Base-by-base conservation (phyloP, 1,284 basidiomycete species). In the Puccinia triticina region DNA sequence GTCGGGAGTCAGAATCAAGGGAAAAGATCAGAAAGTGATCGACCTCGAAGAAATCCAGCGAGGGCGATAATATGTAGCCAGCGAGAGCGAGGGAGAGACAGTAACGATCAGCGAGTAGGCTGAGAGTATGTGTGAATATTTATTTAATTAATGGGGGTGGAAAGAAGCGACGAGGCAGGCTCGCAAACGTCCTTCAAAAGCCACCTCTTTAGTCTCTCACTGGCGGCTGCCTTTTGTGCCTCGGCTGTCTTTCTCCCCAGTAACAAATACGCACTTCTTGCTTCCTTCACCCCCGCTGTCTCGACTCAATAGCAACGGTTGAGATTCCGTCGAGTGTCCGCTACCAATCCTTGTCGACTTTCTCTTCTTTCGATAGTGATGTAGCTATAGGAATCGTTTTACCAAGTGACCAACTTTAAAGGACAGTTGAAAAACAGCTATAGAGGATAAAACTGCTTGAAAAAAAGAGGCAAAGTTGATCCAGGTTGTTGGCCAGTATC, bases 61-160 rank as follows among this genome's bases (percentile, higher is more conserved):
- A 61, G 59, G 32, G 59, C 11, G 59, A 61, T 26, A 61, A n/a
- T 11, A 61, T 5, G 21, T 5, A 59, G 67, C 23, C 23, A 71
- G 67, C 46, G 69, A 50, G 46, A 48, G 69, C 8, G 69, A 72
- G 66, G 26, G 66, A 69, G 21, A 50, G 69, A 50, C 46, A 50
- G 48, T 26, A 46, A 72, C n/a, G 69, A 72, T 72, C 48, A 40
- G 69, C 43, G 69, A 72, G 32, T 53, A 43, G 69, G 26, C 32
- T 61, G 59, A 29, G 59, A 23, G 59, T 16, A 18, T 50, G 48
- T 8, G 48, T 50, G 48, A 50, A 2, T 50, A 50, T 10, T 50
- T 66, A 18, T 37, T 40, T 66, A 3, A 23, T 40, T 40, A 23
- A 32, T 23, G 21, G n/a, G 64, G n/a, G 0, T 32, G n/a, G 32